Conservation (phyloP, 192 early-diverging fungal species). For the Gaertneriomyces semiglobifer region DNA sequence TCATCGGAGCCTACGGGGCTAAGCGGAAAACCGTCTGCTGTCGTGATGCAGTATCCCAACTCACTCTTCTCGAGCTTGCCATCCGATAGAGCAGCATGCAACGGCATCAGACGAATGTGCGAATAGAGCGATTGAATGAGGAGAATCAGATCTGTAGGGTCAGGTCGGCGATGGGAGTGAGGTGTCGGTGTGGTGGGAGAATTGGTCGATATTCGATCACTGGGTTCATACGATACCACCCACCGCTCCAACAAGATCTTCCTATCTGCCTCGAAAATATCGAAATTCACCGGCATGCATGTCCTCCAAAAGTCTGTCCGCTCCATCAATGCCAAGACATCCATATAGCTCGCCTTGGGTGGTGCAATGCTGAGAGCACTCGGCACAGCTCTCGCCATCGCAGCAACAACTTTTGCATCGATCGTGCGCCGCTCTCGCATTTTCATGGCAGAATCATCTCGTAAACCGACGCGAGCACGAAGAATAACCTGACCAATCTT, state of each 20-base stretch:
- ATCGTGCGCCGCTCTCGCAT: conserved; percentile 5
- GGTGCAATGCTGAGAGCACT: not conserved
- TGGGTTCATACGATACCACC: conserved; percentile 44
- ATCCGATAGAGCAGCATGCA: conserved; percentile 36
- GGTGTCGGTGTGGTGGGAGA: not conserved
- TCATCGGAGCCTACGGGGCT: conserved; percentile 20
- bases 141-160: conserved; percentile 45
- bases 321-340: conserved; percentile 9
- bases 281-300: conserved; percentile 42
- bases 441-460: not conserved
- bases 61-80: conserved; percentile 18
- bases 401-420: not conserved
- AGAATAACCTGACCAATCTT: conserved; percentile 39
- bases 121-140: conserved; percentile 53
- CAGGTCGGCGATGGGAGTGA: conserved; percentile 13
- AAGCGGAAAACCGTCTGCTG: conserved; percentile 38
- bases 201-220: conserved; percentile 13
- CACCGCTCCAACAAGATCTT: conserved; percentile 45
- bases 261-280: conserved; percentile 30
- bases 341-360: conserved; percentile 1
- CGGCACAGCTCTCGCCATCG: not conserved
- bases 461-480: conserved; percentile 22
- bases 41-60: conserved; percentile 29
- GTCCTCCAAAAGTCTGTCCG: conserved; percentile 43
- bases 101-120: conserved; percentile 46